Conservation (phyloP, 345 rosid genomes). For the Isatis tinctoria region DNA sequence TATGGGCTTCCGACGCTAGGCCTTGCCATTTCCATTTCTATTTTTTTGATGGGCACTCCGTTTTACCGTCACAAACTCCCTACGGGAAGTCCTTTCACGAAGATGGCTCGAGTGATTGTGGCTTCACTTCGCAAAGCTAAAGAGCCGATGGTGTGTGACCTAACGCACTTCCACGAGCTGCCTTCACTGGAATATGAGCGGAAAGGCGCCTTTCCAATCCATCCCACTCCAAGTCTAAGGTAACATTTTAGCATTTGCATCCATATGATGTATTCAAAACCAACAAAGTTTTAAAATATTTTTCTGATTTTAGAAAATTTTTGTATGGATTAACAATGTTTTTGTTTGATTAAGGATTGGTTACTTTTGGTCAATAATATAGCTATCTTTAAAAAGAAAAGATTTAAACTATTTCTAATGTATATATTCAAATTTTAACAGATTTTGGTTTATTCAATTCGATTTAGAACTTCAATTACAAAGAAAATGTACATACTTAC, state of each 20-base stretch:
- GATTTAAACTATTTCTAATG: not conserved
- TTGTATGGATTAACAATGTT: not conserved
- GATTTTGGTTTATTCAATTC: not conserved
- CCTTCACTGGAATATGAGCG: conserved; percentile 42
- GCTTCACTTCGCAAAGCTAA: conserved; percentile 56
- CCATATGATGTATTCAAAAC: too few species aligned
- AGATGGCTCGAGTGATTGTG: conserved; percentile 63
- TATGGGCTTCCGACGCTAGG: conserved; percentile 77
- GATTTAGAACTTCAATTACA: too few species aligned
- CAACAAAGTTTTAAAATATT: too few species aligned
- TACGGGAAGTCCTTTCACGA: conserved; percentile 63
- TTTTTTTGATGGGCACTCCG: conserved; percentile 64
- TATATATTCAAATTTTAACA: not conserved
- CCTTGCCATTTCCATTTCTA: conserved; percentile 42
- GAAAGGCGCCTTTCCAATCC: conserved; percentile 51
- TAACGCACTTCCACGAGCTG: conserved; percentile 49
- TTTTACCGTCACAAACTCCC: conserved; percentile 66
- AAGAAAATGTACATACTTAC: not conserved
- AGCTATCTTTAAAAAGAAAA: too few species aligned
- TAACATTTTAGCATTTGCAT: too few species aligned
- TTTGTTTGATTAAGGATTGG: not conserved
- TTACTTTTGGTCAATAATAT: too few species aligned
- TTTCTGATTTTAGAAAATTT: not conserved
- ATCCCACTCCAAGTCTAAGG: conserved; percentile 60
- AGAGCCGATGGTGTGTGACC: conserved; percentile 40